Conservation (phyloP, 2,329 filamentous ascomycete species). For the Seiridium cupressi region DNA sequence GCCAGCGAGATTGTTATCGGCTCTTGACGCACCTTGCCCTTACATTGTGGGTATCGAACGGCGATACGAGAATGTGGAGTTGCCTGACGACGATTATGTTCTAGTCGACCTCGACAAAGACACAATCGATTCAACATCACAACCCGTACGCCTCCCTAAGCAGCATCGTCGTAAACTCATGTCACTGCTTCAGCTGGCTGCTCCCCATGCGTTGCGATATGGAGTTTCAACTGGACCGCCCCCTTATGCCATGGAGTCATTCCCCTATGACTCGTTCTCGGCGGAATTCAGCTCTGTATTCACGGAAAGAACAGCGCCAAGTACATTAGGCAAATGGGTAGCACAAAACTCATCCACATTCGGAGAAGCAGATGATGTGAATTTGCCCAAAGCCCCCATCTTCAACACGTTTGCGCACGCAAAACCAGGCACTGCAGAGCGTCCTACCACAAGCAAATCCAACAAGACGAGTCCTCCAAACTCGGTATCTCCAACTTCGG, state of each 20-base stretch:
- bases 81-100: conserved; percentile 94
- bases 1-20: conserved; percentile 82
- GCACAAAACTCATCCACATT: conserved; percentile 88
- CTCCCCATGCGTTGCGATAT: conserved; percentile 83
- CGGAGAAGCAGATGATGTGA: conserved; percentile 59
- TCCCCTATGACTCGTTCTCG: conserved; percentile 84
- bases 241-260: conserved; percentile 89
- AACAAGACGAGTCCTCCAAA: conserved; percentile 60
- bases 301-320: conserved; percentile 65
- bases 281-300: conserved; percentile 84
- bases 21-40: conserved; percentile 90
- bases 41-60: conserved; percentile 97
- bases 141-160: conserved; percentile 76
- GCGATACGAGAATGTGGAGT: conserved; percentile 79
- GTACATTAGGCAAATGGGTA: conserved; percentile 80
- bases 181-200: conserved; percentile 83
- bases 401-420: conserved; percentile 91
- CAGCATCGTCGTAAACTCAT: conserved; percentile 88
- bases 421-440: conserved; percentile 67
- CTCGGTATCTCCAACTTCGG: conserved; percentile 74
- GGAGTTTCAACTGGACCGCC: conserved; percentile 88
- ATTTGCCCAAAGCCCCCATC: conserved; percentile 60
- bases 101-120: conserved; percentile 92
- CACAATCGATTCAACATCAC: conserved; percentile 78
- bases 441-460: conserved; percentile 74